Percentiles rank a stretch among this genome's conserved stretches.
phyloP scores from a whole-genome alignment of 768 basidiomycete genomes.

The Botryobasidium botryosum region DNA sequence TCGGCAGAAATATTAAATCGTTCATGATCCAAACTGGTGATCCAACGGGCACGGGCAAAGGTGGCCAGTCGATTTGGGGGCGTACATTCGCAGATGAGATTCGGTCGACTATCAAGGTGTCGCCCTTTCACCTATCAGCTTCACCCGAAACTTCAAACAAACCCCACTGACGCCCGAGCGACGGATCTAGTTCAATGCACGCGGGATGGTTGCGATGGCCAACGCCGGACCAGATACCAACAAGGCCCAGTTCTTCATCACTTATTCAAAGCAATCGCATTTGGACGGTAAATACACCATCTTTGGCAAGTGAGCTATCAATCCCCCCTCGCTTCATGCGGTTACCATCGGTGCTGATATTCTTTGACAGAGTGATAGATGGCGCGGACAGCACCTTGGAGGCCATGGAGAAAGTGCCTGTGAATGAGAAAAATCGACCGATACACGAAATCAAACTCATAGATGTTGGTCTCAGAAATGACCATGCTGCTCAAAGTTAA shows the following conservation, averaged over 20 bases:
- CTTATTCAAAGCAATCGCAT: conserved; percentile 85
- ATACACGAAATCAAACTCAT: conserved; percentile 68
- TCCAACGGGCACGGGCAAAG: conserved; percentile 80
- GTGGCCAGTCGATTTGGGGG: conserved; percentile 95
- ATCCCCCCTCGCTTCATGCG: neutral
- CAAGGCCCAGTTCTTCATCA: conserved; percentile 53
- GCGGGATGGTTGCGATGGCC: conserved; percentile 96
- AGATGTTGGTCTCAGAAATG: conserved; percentile 34
- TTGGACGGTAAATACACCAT: conserved; percentile 86
- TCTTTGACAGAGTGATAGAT: conserved; percentile 60
- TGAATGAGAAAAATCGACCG: conserved; percentile 81
- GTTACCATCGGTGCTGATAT: neutral
- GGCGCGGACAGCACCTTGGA: conserved; percentile 89
- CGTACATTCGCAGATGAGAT: conserved; percentile 84
- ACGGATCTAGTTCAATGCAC: conserved; percentile 64
- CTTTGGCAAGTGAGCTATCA: conserved; percentile 46
- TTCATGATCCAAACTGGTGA: conserved; percentile 96
- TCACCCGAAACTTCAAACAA: neutral
- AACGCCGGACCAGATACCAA: conserved; percentile 90
- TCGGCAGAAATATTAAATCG: conserved; percentile 63
- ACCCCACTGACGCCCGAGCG: conserved; percentile 14
- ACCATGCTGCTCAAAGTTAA: neutral
- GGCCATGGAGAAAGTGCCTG: conserved; percentile 81
- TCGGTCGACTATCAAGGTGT: conserved; percentile 81
- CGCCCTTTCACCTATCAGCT: conserved; percentile 9